Evolutionary conservation across 1,284 basidiomycete genomes (phyloP), one percentile per base, ranked within the genome.

Genomic region (Phellinidium pouzarii): DNA sequence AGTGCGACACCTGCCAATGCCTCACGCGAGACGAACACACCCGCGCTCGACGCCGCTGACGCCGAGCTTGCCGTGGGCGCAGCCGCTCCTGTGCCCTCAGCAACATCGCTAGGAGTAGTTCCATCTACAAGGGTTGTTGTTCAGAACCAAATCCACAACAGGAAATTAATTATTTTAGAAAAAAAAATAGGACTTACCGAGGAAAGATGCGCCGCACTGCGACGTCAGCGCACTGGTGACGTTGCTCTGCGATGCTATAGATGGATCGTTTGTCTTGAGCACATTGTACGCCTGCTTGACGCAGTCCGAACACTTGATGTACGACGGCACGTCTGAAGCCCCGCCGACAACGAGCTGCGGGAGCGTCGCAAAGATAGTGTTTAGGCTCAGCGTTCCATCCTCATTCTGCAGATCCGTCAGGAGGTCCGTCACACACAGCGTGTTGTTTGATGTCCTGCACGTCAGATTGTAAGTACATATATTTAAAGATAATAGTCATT

Each of bases 281-380:
- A 78, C 64, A 61, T 74, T 76, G 67, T 74, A 80, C 3, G 71
- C 67, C 42, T 67, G 71, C 67, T 82, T 79, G 56, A 69, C 62
- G 64, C 82, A 83, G 65, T 77, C 67, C 29, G 77, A 71, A 70
- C 80, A 83, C 27, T 70, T 70, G 26, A 77, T 65, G 59, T 75
- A 78, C 34, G 62, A 54, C 3, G 76, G 71, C 9, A 77, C 26
- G 36, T 50, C 58, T 12, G 65, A 59, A 14, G 62, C 42, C 12
- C 55, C 56, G 40, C 63, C 61, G 8, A 40, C 53, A 19, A 59
- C 34, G 37, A 66, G 50, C 41, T 60, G 47, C 9, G 58, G 49
- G 17, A 65, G 54, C 23, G 70, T 44, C 6, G 52, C 50, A 26
- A 62, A 54, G 43, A 70, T 50, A 51, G 63, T 66, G 44, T 58